These are phyloP conservation scores for Thinopyrum elongatum DNA, from an alignment of 176 grass and related monocot genomes.

Conservation along the genomic window DNA sequence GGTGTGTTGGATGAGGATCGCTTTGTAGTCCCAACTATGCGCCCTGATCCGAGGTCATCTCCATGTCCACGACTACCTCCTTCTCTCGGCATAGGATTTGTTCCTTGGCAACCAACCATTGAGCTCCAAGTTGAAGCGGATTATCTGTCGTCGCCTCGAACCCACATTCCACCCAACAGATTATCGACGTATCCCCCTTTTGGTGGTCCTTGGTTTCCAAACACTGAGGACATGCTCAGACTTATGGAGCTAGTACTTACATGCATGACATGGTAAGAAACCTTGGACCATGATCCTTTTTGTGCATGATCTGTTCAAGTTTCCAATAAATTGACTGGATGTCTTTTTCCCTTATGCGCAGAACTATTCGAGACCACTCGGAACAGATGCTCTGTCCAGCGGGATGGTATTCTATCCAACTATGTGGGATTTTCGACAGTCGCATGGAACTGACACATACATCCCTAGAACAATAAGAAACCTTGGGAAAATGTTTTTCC, in stretches of 20 bases:
- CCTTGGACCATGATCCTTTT: background rate
- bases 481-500: background rate
- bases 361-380: background rate
- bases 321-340: conserved; percentile 10
- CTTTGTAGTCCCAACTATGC: background rate
- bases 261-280: conserved; percentile 41
- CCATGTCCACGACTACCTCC: background rate
- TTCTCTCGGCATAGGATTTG: conserved; percentile 32
- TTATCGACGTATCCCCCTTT: background rate
- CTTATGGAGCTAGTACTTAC: conserved; percentile 41
- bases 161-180: background rate
- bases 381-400: conserved; percentile 5
- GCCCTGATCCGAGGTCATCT: background rate
- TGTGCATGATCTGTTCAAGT: background rate
- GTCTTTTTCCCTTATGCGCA: background rate
- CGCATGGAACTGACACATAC: conserved; percentile 46
- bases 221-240: background rate
- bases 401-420: background rate
- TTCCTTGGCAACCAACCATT: background rate
- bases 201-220: background rate
- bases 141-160: background rate
- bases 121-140: conserved; percentile 24
- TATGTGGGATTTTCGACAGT: background rate
- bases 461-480: conserved; percentile 32
- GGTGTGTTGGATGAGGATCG: conserved; percentile 23